phyloP scores from a whole-genome alignment of 257 asterid genomes.

The Solanum lycopersicoides region DNA sequence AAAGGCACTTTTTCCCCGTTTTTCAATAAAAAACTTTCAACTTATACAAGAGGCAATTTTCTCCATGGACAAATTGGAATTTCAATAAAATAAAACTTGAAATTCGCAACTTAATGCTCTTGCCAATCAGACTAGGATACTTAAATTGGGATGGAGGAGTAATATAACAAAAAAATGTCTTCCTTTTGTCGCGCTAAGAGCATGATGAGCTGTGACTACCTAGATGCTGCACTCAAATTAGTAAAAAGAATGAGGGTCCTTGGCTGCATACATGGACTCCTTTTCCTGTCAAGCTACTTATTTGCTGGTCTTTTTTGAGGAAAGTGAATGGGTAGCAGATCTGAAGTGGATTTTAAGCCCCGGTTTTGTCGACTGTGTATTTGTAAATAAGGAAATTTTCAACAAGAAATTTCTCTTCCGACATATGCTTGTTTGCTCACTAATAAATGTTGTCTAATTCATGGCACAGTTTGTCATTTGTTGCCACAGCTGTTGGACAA shows the following conservation, averaged over 20 bases:
- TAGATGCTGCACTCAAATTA: not conserved
- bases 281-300: not conserved
- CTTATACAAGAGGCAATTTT: not conserved
- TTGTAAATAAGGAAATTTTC: not conserved
- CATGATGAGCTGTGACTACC: not conserved
- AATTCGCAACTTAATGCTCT: not conserved
- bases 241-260: not conserved
- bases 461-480: constrained; percentile 38
- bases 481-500: constrained; percentile 27
- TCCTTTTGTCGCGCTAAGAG: not conserved
- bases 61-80: not conserved
- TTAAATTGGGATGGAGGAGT: not conserved
- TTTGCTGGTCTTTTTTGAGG: not conserved
- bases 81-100: not conserved
- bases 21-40: not conserved
- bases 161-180: not conserved
- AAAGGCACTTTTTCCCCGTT: not conserved
- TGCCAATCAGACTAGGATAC: not conserved
- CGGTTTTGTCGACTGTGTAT: not conserved
- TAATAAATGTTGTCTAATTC: constrained; percentile 4
- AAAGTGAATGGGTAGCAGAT: not conserved
- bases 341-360: not conserved
- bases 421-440: not conserved
- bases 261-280: not conserved
- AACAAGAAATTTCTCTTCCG: not conserved